Percentiles rank a stretch among this genome's conserved stretches.
These are phyloP conservation scores for Citrus maxima DNA, from an alignment of 345 rosid species.

Conservation along the genomic window DNA sequence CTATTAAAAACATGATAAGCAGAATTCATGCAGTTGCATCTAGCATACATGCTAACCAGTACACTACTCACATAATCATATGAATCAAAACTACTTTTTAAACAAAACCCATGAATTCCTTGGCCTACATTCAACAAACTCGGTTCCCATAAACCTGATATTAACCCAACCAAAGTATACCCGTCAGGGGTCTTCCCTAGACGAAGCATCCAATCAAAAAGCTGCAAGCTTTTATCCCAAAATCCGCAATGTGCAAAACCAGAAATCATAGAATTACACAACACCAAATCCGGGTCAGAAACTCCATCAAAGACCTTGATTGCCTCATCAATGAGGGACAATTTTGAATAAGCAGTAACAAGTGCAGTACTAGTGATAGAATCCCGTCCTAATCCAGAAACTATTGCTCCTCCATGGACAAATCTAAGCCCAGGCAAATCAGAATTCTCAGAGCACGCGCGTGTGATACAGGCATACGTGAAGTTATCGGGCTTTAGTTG, in stretches of 20 bases:
- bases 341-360: constrained; percentile 64
- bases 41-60: constrained; percentile 69
- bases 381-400: constrained; percentile 60
- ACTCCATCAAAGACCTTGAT: constrained; percentile 45
- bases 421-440: constrained; percentile 40
- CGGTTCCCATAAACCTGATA: constrained; percentile 48
- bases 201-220: constrained; percentile 52
- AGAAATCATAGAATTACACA: constrained; percentile 78
- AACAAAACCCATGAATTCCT: constrained; percentile 68
- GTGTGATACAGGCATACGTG: constrained; percentile 67
- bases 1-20: constrained; percentile 49
- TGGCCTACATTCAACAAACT: constrained; percentile 40
- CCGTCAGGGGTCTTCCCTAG: constrained; percentile 55
- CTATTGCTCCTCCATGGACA: constrained; percentile 53
- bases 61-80: constrained; percentile 58
- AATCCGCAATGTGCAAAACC: constrained; percentile 56
- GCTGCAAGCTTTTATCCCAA: constrained; percentile 45
- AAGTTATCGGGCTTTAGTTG: constrained; percentile 61
- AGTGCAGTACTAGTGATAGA: constrained; percentile 56
- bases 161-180: constrained; percentile 62
- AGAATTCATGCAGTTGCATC: constrained; percentile 51
- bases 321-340: constrained; percentile 50
- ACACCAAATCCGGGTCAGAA: constrained; percentile 64
- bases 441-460: constrained; percentile 54
- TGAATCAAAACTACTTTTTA: constrained; percentile 55